A percentile compares a stretch with the other conserved stretches of the same genome.
phyloP scores from a whole-genome alignment of 2,329 filamentous ascomycete species.

The Orbilia javanica region DNA sequence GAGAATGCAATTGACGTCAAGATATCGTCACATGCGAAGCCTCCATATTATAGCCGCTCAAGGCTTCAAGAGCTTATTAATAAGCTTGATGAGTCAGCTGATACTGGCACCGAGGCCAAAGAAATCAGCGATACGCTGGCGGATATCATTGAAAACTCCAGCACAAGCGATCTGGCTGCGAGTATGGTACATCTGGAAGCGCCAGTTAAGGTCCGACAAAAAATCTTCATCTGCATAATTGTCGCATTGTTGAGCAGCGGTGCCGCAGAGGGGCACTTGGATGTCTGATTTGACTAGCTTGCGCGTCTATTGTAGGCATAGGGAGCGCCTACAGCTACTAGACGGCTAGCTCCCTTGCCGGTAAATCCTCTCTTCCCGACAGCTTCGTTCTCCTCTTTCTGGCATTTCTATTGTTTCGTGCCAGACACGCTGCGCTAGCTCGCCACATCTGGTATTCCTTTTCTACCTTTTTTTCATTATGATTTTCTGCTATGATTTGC shows the following conservation, averaged over 20 bases:
- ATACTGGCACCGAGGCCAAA: background rate
- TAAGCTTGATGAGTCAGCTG: background rate
- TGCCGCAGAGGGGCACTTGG: background rate
- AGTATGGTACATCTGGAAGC: background rate
- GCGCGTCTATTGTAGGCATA: background rate
- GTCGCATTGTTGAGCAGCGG: background rate
- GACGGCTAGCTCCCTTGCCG: no score
- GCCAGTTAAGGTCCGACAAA: background rate
- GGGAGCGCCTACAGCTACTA: no score
- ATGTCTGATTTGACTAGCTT: background rate
- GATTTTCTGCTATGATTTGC: no score
- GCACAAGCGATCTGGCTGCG: background rate
- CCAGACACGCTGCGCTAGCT: no score
- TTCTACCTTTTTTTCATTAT: no score
- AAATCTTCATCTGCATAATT: background rate
- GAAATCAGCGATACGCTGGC: background rate
- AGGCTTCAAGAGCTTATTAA: background rate
- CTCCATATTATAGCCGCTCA: background rate
- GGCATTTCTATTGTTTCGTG: no score
- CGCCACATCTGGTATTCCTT: no score
- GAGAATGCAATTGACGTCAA: background rate
- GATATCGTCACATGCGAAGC: background rate
- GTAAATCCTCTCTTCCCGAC: no score
- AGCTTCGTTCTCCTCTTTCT: no score
- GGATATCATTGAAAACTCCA: background rate